Evolutionary conservation across 305 asterid species (phyloP), one percentile per base, ranked within the genome.

Genomic region (Fraxinus paxiana): DNA sequence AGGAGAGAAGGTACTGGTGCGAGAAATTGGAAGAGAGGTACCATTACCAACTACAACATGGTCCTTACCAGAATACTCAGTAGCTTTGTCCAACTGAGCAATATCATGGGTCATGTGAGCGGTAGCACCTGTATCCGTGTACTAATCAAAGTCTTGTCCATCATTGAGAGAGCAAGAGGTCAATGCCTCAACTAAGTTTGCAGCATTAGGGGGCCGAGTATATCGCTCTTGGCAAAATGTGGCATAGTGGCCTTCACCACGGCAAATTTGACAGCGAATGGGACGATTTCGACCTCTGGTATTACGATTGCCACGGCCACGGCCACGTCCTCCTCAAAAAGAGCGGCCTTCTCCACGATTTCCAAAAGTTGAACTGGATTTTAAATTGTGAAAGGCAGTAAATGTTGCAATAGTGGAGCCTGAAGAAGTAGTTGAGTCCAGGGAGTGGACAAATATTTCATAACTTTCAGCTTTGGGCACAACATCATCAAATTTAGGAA

Each of bases 41-140:
- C 77, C 80, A 69, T 81, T 76, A 6, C 83, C 72, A 7, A 80
- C 72, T 6, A 73, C 48, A 13, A 72, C 83, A 34, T 2, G 5
- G 6, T 31, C 54, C 8, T 28, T 72, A 72, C 83, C 78, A 17
- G 1, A 12, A 20, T 80, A 80, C 8, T 73, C 28, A 1, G 13
- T 24, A 10, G 15, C 13, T 0, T 33, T 54, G 26, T 80, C 79
- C 18, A 80, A 20, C 10, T 1, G 0, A 26, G 74, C 2, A n/a
- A 15, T 1, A 43, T 20, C 2, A 12, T 78, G 8, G 5, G 81
- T 76, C 73, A 76, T 63, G 72, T 82, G 81, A 0, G 81, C 77
- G 0, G 61, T 63, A 2, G 74, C 73, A 0, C 77, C 77, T 1
- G 78, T 22, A 18, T 81, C 59, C 17, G 77, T 22, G 12, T 31